Base-by-base conservation (phyloP, 2,329 filamentous ascomycete species). In the Stemphylium lycopersici region DNA sequence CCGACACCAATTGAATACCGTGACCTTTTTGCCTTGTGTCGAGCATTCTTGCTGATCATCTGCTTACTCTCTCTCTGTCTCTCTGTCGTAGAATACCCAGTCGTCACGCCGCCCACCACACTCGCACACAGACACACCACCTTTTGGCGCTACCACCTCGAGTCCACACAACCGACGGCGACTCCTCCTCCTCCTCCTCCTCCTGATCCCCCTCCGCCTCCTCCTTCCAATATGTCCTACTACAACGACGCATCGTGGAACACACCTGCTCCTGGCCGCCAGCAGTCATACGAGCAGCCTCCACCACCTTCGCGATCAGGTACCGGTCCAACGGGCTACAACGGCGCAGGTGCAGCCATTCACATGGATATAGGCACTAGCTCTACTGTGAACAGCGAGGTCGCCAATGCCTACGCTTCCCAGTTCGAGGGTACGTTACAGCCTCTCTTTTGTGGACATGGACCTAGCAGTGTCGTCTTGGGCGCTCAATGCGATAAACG, bases 401-500 rank as follows among this genome's bases (percentile, higher is more conserved):
- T 96, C 57, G 83, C 85, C 54, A 80, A 83, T 70, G 91, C 92
- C 55, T 96, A 96, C 75, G 87, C 86, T 65, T 88, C 90, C 74
- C 92, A 96, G 78, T 89, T 96, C 76, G 92, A 96, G 80, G 90
- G 90, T 95, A 88, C 76, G 89, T 85, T 48, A 24, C 46, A 8
- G 4, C 13, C 4, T 12, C 11, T 15, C 6, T 48, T 13, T 37
- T 32, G 36, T 24, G 20, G 6, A 22, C 11, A 36, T 39, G 26
- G 37, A 13, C 7, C 40, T 50, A 39, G 33, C 26, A 50, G 20
- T 40, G 29, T 15, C 26, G 16, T 48, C 12, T 20, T 29, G 3
- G 29, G 29, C 11, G 18, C 20, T 20, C 47, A 34, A 40, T 55
- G 46, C 40, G n/a, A 51, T 34, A 50, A 15, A 24, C 36, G 22